Evolutionary conservation across 441 rosid genomes (phyloP).

Genomic region (Capsella rubella): DNA sequence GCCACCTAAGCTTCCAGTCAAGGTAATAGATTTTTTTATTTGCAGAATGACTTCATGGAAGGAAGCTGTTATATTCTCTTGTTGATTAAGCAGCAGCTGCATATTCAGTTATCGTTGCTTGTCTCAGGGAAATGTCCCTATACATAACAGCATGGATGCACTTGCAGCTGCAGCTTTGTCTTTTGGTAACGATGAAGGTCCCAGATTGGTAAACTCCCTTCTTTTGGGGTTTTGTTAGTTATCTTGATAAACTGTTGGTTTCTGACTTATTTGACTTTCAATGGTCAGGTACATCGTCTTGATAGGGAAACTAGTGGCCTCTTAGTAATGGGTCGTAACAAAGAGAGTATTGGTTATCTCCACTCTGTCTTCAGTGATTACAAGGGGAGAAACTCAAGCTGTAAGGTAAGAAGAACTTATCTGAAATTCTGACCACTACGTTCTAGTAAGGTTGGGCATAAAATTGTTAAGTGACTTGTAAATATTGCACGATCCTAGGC

Average conservation of each 20-base stretch:
- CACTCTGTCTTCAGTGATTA: slow-evolving; percentile 70
- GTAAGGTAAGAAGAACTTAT: slow-evolving; percentile 55
- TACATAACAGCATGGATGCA: slow-evolving; percentile 96
- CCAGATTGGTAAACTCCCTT: slow-evolving; percentile 69
- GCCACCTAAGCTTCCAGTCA: slow-evolving; percentile 90
- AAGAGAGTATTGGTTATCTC: slow-evolving; percentile 70
- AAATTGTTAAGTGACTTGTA: not conserved
- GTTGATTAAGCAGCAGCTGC: not conserved
- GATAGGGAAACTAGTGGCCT: slow-evolving; percentile 94
- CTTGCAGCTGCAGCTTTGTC: slow-evolving; percentile 93
- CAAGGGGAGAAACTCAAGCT: slow-evolving; percentile 56
- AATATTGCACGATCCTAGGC: slow-evolving; percentile 53
- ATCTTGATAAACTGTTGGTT: not conserved
- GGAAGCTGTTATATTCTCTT: slow-evolving; percentile 20
- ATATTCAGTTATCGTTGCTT: slow-evolving; percentile 2
- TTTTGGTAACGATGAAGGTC: slow-evolving; percentile 78
- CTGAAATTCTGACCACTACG: slow-evolving; percentile 1
- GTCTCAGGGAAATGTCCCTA: slow-evolving; percentile 73
- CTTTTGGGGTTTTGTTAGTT: not conserved
- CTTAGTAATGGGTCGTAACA: slow-evolving; percentile 78
- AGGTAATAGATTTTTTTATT: slow-evolving; percentile 56
- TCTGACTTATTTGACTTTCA: slow-evolving; percentile 9
- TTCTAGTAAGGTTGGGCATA: slow-evolving; percentile 8
- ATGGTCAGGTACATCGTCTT: slow-evolving; percentile 81
- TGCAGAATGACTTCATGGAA: slow-evolving; percentile 3